Conservation (phyloP, 2,329 filamentous ascomycete species). For the Cladosporium sp. region DNA sequence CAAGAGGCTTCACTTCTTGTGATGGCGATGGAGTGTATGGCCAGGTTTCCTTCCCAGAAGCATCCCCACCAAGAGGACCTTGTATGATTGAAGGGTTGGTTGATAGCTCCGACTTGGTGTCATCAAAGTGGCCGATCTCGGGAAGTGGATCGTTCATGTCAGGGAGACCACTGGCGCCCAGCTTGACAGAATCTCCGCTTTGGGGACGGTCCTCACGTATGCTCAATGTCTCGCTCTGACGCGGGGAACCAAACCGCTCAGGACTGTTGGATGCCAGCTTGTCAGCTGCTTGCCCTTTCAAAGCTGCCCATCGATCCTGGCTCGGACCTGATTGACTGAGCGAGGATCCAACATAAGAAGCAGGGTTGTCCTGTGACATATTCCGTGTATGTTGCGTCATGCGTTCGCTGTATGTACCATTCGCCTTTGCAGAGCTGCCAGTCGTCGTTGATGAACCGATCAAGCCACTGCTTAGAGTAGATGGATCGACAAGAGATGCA, state of each 20-base stretch:
- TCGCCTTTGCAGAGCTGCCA: constrained; percentile 7
- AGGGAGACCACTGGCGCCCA: constrained; percentile 68
- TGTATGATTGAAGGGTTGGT: constrained; percentile 84
- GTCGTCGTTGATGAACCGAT: constrained; percentile 18
- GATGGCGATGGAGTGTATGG: constrained; percentile 31
- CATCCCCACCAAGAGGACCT: constrained; percentile 62
- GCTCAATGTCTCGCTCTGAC: constrained; percentile 42
- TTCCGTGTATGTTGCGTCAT: constrained; percentile 16
- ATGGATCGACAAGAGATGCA: constrained; percentile 83
- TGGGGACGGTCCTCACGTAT: constrained; percentile 33
- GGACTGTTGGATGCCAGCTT: constrained; percentile 23
- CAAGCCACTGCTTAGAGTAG: constrained; percentile 55
- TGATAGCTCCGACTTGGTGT: constrained; percentile 61
- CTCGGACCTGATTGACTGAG: constrained; percentile 28
- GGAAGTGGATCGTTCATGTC: constrained; percentile 67
- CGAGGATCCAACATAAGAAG: constrained; percentile 30
- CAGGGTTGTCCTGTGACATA: constrained; percentile 26
- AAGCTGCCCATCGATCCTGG: constrained; percentile 32
- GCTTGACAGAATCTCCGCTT: constrained; percentile 36
- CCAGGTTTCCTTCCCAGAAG: constrained; percentile 45
- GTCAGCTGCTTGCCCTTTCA: constrained; percentile 40
- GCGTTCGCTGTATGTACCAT: constrained; percentile 20
- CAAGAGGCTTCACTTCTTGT: constrained; percentile 10
- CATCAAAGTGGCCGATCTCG: constrained; percentile 65
- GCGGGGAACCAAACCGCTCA: constrained; percentile 40